phyloP scores from a whole-genome alignment of 768 basidiomycete species.

The Suillus bovinus region DNA sequence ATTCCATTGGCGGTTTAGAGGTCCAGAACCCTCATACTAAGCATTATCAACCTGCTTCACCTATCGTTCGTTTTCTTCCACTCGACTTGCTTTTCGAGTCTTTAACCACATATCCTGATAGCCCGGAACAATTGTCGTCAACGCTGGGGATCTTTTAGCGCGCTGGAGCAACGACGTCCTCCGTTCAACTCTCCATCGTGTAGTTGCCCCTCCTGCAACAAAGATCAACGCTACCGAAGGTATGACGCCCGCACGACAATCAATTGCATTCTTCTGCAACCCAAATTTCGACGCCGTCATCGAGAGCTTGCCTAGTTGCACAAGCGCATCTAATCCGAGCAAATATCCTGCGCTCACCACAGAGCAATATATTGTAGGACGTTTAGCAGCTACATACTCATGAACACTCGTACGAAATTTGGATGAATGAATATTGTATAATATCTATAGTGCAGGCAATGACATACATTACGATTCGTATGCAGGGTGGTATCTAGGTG shows the following conservation, averaged over 20 bases:
- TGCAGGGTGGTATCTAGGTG: constrained; percentile 11
- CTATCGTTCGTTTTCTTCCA: constrained; percentile 55
- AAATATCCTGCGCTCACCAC: constrained; percentile 76
- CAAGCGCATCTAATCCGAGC: constrained; percentile 41
- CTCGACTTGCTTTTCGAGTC: neutral
- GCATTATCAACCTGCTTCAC: constrained; percentile 67
- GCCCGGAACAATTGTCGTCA: constrained; percentile 82
- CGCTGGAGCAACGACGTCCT: constrained; percentile 85
- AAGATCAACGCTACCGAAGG: constrained; percentile 48
- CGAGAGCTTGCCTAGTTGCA: constrained; percentile 67
- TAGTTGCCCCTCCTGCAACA: constrained; percentile 67
- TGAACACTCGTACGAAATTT: constrained; percentile 23
- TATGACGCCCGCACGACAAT: constrained; percentile 69
- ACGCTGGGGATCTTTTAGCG: constrained; percentile 77
- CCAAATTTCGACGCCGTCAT: constrained; percentile 72
- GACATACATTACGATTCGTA: neutral
- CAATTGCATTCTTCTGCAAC: constrained; percentile 87
- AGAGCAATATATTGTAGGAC: constrained; percentile 75
- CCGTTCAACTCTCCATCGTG: constrained; percentile 79
- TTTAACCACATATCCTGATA: constrained; percentile 27
- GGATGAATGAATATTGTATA: neutral
- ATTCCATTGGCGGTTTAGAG: constrained; percentile 80
- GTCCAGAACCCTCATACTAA: constrained; percentile 80
- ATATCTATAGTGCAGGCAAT: neutral
- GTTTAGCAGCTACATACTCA: constrained; percentile 59